Percentiles rank a stretch among this genome's conserved stretches.
Conservation (phyloP, 2,329 filamentous ascomycete species). For the Cytospora paraplurivora region DNA sequence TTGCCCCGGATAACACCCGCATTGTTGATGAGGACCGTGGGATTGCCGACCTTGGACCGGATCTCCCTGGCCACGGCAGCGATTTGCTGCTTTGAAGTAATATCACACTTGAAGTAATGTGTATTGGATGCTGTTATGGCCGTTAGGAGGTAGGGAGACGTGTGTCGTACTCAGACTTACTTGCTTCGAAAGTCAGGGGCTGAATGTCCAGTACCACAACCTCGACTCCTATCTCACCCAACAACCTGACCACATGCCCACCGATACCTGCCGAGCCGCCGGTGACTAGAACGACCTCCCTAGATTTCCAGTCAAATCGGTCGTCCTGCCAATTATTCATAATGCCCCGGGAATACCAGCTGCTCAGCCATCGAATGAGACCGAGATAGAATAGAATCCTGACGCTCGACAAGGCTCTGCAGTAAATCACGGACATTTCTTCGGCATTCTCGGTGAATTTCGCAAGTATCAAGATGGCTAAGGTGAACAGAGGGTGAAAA, state of each 20-base stretch:
- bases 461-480: constrained; percentile 64
- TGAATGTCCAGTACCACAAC: constrained; percentile 74
- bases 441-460: constrained; percentile 65
- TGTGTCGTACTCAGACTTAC: constrained; percentile 39
- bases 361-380: constrained; percentile 50
- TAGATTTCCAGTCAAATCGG: constrained; percentile 63
- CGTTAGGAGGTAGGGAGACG: constrained; percentile 29
- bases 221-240: constrained; percentile 66
- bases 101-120: constrained; percentile 71
- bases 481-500: constrained; percentile 64
- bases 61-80: constrained; percentile 54
- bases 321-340: constrained; percentile 55
- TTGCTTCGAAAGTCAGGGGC: constrained; percentile 54
- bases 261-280: constrained; percentile 77
- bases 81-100: constrained; percentile 60
- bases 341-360: constrained; percentile 52
- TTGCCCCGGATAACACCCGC: constrained; percentile 66
- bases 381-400: constrained; percentile 56
- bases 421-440: constrained; percentile 55
- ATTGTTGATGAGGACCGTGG: constrained; percentile 73
- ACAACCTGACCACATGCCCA: constrained; percentile 61
- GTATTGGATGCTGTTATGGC: constrained; percentile 50
- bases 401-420: constrained; percentile 53
- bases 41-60: constrained; percentile 59
- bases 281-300: constrained; percentile 72